Evolutionary conservation across 2,329 filamentous ascomycete genomes (phyloP).

Genomic region (Aspergillus sp.): DNA sequence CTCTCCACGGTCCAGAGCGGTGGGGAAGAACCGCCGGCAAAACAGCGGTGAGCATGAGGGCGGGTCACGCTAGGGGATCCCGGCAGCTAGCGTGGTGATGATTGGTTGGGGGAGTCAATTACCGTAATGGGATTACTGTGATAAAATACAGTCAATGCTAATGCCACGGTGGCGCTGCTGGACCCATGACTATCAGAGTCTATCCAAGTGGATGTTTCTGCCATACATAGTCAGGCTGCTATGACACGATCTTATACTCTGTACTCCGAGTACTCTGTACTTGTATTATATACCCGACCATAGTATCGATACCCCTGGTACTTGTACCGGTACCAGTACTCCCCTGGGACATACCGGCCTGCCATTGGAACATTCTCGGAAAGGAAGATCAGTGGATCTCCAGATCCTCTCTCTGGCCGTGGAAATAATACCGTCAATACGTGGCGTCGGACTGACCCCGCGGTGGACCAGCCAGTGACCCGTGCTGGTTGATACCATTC

Average conservation of each 20-base stretch:
- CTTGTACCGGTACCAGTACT: no score
- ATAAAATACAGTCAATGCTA: not conserved
- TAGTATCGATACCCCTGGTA: no score
- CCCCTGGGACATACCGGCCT: no score
- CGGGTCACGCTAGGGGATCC: conserved; percentile 33
- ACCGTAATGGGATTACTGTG: not conserved
- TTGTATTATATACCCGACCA: no score
- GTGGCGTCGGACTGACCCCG: not conserved
- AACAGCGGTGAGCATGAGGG: conserved; percentile 36
- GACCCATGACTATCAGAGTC: no score
- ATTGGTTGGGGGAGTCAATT: not conserved
- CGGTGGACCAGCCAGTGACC: not conserved
- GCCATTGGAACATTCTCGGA: no score
- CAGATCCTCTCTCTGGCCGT: not conserved
- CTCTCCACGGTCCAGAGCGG: no score
- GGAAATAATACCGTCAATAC: not conserved
- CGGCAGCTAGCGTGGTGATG: conserved; percentile 11
- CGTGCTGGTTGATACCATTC: not conserved
- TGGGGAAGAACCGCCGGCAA: conserved; percentile 6
- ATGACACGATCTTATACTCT: no score
- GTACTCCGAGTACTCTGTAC: no score
- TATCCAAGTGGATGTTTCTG: no score
- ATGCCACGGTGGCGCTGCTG: not conserved
- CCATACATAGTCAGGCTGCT: no score
- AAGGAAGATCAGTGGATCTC: not conserved